Evolutionary conservation across 345 rosid species (phyloP), one percentile per base, ranked within the genome.

Genomic region (Rhodamnia rubescens): DNA sequence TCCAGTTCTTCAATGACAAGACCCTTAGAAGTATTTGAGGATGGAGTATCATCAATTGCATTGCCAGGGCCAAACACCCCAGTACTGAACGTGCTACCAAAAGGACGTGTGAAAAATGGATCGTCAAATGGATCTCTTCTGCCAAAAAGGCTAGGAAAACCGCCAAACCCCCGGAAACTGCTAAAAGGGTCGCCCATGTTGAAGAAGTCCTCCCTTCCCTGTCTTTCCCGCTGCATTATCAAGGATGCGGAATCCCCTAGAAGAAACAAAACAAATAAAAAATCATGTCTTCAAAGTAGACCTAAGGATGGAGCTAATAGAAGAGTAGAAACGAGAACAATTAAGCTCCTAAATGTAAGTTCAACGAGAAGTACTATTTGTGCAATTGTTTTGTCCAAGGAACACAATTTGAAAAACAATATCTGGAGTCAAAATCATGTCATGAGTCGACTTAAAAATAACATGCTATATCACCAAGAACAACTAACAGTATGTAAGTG

Each of bases 61-160:
- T 69, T 18, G 78, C 78, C 78, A 69, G 85, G 87, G 56, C 86
- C 88, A 56, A 89, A 86, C 85, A 26, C 53, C 64, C 75, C 81
- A 26, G 90, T 53, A 56, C 87, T 89, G 11, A 88, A 86, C 80
- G 91, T 64, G 85, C 92, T 90, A 50, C 89, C 94, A 81, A 90
- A 88, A 2, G 98, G 93, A 42, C 86, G 92, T 82, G 92, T 90
- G 85, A 95, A 93, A 90, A 96, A 92, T 0, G 93, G 95, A 52
- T 95, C 96, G 83, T 95, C 94, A 86, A 95, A 96, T 81, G 94
- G 96, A 92, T 94, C 95, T 86, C 92, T 89, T 32, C 91, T 92
- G 69, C 98, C 93, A 89, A 92, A 93, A 44, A 94, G 83, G 69
- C 93, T 86, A 74, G 92, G 88, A 86, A 87, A 92, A 90, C 83